Conservation (phyloP, 176 grass and related monocot species). For the Oryza glumipatula region DNA sequence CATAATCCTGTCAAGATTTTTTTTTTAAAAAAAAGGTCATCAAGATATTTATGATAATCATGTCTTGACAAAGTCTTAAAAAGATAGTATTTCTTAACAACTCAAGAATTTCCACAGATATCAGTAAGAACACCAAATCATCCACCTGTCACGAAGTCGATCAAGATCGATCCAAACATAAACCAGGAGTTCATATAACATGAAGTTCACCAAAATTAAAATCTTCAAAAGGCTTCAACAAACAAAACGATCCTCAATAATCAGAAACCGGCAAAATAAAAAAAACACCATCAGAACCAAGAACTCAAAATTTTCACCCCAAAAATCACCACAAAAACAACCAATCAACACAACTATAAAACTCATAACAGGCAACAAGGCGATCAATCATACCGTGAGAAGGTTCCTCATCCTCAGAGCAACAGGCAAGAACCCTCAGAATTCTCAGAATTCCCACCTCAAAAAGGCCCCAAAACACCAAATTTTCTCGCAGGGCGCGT, state of each 20-base stretch:
- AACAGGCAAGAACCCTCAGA: neutral
- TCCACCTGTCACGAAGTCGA: neutral
- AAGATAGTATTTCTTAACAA: neutral
- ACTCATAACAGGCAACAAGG: neutral
- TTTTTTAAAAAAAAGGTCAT: too few relatives aligned
- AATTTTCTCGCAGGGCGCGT: neutral
- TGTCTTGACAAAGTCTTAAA: neutral
- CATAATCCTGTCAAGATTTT: too few relatives aligned
- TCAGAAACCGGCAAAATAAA: neutral
- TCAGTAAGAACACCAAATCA: neutral
- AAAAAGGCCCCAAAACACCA: neutral
- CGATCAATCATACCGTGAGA: constrained; percentile 45
- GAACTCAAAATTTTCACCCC: neutral
- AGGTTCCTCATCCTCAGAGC: constrained; percentile 55
- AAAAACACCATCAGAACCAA: neutral
- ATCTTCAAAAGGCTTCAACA: neutral
- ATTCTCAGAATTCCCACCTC: neutral
- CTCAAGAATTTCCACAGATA: neutral
- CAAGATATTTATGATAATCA: neutral
- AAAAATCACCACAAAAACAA: neutral
- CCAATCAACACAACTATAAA: neutral
- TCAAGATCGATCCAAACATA: neutral
- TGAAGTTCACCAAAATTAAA: neutral
- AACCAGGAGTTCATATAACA: neutral
- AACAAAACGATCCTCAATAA: neutral